Percentiles rank a stretch among this genome's conserved stretches.
phyloP scores from a whole-genome alignment of 2,329 filamentous ascomycete species.

The Neofusicoccum parvum region DNA sequence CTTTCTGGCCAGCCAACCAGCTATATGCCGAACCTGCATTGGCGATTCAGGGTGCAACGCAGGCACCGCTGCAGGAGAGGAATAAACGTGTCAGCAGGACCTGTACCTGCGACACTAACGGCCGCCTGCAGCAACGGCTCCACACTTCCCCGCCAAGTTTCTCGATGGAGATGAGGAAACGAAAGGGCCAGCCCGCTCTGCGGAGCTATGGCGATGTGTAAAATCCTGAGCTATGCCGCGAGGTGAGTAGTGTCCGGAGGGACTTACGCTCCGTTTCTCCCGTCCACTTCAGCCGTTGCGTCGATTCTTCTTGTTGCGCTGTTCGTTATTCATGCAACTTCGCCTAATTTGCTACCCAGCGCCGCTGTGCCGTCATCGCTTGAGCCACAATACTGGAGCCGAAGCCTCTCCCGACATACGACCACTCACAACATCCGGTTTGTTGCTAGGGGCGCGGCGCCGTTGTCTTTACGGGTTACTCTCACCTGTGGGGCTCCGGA shows the following conservation, averaged over 20 bases:
- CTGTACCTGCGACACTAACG: background rate
- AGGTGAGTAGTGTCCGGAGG: background rate
- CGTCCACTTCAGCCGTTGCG: background rate
- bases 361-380: background rate
- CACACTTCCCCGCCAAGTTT: background rate
- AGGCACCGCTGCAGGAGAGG: constrained; percentile 4
- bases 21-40: background rate
- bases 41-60: background rate
- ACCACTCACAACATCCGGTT: background rate
- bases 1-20: background rate
- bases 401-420: constrained; percentile 6
- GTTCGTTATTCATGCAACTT: background rate
- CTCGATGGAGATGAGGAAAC: background rate
- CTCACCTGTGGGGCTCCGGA: background rate
- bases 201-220: background rate
- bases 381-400: background rate
- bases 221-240: background rate
- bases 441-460: background rate
- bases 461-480: background rate
- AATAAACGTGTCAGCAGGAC: background rate
- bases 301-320: background rate
- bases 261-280: background rate
- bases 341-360: background rate
- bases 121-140: background rate
- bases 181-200: background rate